These are phyloP conservation scores for Nosema muscidifuracis DNA, from an alignment of 371 early-diverging fungal genomes.

Conservation along the genomic window DNA sequence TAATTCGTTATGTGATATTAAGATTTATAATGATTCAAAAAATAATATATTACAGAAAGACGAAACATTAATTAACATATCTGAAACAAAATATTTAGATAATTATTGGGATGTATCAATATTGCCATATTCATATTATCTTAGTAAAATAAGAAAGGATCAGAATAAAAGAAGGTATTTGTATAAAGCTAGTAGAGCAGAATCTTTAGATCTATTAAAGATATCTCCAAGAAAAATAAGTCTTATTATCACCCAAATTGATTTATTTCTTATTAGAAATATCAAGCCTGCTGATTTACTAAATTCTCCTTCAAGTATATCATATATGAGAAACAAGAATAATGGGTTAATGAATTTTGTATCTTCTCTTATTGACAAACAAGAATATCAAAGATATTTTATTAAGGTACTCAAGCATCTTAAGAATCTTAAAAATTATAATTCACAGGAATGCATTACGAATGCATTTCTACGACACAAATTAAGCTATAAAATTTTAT, in stretches of 20 bases:
- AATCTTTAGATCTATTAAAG: constrained; percentile 9
- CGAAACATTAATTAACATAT: no score
- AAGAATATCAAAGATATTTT: constrained; percentile 17
- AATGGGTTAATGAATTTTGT: constrained; percentile 23
- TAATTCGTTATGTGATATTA: no score
- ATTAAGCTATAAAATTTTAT: constrained; percentile 5
- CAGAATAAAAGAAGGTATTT: constrained; percentile 1
- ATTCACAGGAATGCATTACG: constrained; percentile 13
- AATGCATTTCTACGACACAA: constrained; percentile 19
- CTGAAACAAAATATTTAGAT: not conserved
- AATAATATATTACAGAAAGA: constrained; percentile 2
- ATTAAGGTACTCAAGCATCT: constrained; percentile 16
- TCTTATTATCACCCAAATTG: constrained; percentile 13
- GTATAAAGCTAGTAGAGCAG: constrained; percentile 6
- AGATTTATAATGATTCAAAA: not conserved
- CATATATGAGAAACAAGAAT: constrained; percentile 19
- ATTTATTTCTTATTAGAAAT: constrained; percentile 2
- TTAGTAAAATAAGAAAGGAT: not conserved
- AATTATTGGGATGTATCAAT: not conserved
- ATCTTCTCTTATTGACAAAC: not conserved
- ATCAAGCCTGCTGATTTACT: constrained; percentile 24
- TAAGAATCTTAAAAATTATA: constrained; percentile 24
- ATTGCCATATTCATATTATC: not conserved
- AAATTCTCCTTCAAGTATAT: constrained; percentile 18
- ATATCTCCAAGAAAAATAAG: constrained; percentile 15